Conservation (phyloP, 805 yeast species). For the Spathaspora boniae region DNA sequence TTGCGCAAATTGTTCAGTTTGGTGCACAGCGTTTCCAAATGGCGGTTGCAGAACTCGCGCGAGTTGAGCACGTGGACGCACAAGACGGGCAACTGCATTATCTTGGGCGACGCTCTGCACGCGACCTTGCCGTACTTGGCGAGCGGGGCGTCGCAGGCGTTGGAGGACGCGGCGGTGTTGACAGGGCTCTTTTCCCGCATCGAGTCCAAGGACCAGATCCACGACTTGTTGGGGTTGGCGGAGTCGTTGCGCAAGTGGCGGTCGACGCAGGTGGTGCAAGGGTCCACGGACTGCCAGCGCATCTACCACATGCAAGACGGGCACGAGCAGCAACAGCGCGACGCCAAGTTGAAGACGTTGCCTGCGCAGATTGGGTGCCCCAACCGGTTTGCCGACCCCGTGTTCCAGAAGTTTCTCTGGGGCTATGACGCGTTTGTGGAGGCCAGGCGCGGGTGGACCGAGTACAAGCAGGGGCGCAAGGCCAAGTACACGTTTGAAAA, state of each 20-base stretch:
- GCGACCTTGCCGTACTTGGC: slow-evolving; percentile 34
- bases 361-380: slow-evolving; percentile 20
- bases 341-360: slow-evolving; percentile 11
- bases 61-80: slow-evolving; percentile 26
- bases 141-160: slow-evolving; percentile 31
- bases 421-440: slow-evolving; percentile 24
- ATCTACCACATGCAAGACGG: slow-evolving; percentile 28
- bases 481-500: slow-evolving; percentile 6
- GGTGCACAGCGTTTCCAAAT: slow-evolving; percentile 18
- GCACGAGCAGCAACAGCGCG: slow-evolving; percentile 20
- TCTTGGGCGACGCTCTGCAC: slow-evolving; percentile 34
- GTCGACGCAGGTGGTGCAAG: slow-evolving; percentile 23
- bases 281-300: slow-evolving; percentile 15
- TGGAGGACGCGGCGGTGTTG: slow-evolving; percentile 30
- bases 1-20: slow-evolving; percentile 17
- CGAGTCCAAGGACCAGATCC: slow-evolving; percentile 16
- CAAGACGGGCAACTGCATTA: slow-evolving; percentile 20
- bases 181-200: slow-evolving; percentile 17
- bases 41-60: slow-evolving; percentile 22
- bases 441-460: slow-evolving; percentile 17
- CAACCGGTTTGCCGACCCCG: slow-evolving; percentile 23
- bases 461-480: slow-evolving; percentile 9
- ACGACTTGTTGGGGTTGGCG: slow-evolving; percentile 13
- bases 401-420: slow-evolving; percentile 22
- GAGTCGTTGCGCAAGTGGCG: slow-evolving; percentile 20